Percentiles rank a stretch among this genome's conserved stretches.
Conservation (phyloP, 2,329 filamentous ascomycete species). For the Byssothecium circinans region DNA sequence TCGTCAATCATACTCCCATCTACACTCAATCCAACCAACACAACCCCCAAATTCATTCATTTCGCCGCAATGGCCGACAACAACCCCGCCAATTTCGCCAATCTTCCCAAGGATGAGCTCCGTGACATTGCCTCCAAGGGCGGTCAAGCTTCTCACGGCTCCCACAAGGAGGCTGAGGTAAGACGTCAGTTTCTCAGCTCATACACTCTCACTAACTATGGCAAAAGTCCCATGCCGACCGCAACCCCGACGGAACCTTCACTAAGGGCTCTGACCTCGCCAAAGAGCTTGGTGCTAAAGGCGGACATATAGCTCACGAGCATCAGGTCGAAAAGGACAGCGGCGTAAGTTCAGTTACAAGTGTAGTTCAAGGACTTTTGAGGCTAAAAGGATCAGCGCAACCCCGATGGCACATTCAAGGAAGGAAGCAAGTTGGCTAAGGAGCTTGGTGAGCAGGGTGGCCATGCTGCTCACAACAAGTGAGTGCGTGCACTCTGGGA, state of each 20-base stretch:
- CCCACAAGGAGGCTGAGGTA: constrained; percentile 4
- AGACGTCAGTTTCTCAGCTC: background rate
- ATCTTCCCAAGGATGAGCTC: constrained; percentile 54
- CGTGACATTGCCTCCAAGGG: constrained; percentile 53
- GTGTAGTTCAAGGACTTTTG: no score
- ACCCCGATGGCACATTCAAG: constrained; percentile 44
- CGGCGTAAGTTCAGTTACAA: constrained; percentile 22
- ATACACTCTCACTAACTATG: constrained; percentile 2
- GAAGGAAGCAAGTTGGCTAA: constrained; percentile 28
- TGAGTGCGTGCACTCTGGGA: background rate
- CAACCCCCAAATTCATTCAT: constrained; percentile 1
- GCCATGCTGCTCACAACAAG: constrained; percentile 16
- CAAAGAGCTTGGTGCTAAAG: constrained; percentile 41
- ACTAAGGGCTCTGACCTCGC: constrained; percentile 42
- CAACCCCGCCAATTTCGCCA: constrained; percentile 58
- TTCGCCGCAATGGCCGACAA: constrained; percentile 38
- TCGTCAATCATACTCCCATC: background rate
- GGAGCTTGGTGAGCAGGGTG: constrained; percentile 32
- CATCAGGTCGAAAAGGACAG: constrained; percentile 23
- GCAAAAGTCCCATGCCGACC: constrained; percentile 24
- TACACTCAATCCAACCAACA: background rate
- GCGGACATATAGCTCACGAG: constrained; percentile 39
- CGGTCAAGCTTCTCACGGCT: constrained; percentile 47
- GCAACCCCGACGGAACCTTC: constrained; percentile 46
- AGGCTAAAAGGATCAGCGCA: constrained; percentile 20